These are phyloP conservation scores for Aspergillus nomiae DNA, from an alignment of 2,329 filamentous ascomycete genomes.

Conservation along the genomic window DNA sequence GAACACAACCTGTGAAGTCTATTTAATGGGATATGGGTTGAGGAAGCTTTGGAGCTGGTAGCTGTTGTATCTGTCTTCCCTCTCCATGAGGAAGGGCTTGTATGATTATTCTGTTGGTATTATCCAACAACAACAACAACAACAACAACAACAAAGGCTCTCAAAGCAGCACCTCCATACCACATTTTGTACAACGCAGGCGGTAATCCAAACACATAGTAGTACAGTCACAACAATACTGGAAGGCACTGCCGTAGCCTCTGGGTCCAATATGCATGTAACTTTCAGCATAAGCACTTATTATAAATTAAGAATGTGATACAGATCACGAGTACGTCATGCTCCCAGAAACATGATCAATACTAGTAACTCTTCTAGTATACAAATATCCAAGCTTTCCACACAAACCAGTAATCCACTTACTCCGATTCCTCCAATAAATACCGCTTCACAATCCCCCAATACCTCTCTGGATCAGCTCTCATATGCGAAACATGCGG, in stretches of 20 bases:
- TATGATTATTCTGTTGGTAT: too few species aligned
- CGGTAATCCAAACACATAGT: too few species aligned
- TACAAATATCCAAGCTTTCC: background rate
- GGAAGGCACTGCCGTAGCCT: background rate
- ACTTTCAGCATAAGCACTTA: background rate
- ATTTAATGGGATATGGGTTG: too few species aligned
- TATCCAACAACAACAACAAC: too few species aligned
- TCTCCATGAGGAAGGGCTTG: too few species aligned
- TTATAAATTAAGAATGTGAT: background rate
- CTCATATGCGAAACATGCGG: conserved; percentile 46
- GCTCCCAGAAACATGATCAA: background rate
- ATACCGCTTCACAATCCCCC: conserved; percentile 36
- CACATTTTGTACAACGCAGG: too few species aligned
- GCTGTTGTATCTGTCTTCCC: too few species aligned
- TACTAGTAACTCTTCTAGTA: background rate
- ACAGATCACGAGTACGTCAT: background rate
- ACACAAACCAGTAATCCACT: background rate
- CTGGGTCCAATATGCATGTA: background rate
- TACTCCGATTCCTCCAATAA: conserved; percentile 2
- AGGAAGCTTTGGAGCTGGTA: too few species aligned
- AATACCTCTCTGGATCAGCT: conserved; percentile 41
- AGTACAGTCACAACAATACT: too few species aligned
- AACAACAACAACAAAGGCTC: too few species aligned
- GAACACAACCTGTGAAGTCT: background rate
- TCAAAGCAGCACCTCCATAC: too few species aligned